These are phyloP conservation scores for Penicillium sp. DNA, from an alignment of 2,329 filamentous ascomycete species.

Conservation along the genomic window DNA sequence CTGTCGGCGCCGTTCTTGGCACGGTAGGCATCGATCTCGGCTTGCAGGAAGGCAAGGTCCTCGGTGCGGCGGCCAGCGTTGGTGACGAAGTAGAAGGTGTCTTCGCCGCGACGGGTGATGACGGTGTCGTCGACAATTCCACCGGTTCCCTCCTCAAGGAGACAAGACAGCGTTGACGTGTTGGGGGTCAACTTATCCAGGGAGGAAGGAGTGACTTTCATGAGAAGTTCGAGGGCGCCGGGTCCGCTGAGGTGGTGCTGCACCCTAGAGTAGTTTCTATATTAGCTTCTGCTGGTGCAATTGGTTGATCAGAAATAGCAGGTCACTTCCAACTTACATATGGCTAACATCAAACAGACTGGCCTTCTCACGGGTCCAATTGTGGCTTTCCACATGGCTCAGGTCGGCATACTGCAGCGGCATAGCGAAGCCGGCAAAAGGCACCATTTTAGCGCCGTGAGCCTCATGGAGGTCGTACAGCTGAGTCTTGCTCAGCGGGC, in stretches of 20 bases:
- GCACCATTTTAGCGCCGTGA: slow-evolving; percentile 88
- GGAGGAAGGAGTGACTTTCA: slow-evolving; percentile 79
- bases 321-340: slow-evolving; percentile 68
- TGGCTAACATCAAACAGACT: slow-evolving; percentile 96
- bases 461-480: slow-evolving; percentile 78
- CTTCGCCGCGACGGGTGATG: slow-evolving; percentile 75
- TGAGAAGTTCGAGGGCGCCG: slow-evolving; percentile 78
- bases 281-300: slow-evolving; percentile 16
- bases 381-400: slow-evolving; percentile 81
- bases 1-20: slow-evolving; percentile 57
- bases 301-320: background rate
- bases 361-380: slow-evolving; percentile 84
- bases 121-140: slow-evolving; percentile 96
- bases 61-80: slow-evolving; percentile 93
- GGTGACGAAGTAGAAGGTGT: slow-evolving; percentile 89
- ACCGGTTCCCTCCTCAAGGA: slow-evolving; percentile 78
- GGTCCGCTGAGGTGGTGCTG: slow-evolving; percentile 85
- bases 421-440: slow-evolving; percentile 93
- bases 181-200: slow-evolving; percentile 67
- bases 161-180: slow-evolving; percentile 79
- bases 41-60: slow-evolving; percentile 75
- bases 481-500: slow-evolving; percentile 59
- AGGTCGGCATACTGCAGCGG: slow-evolving; percentile 83
- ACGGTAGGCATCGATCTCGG: slow-evolving; percentile 67
- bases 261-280: slow-evolving; percentile 50